Conservation (phyloP, 1,284 basidiomycete species). For the Psilocybe mexicana region DNA sequence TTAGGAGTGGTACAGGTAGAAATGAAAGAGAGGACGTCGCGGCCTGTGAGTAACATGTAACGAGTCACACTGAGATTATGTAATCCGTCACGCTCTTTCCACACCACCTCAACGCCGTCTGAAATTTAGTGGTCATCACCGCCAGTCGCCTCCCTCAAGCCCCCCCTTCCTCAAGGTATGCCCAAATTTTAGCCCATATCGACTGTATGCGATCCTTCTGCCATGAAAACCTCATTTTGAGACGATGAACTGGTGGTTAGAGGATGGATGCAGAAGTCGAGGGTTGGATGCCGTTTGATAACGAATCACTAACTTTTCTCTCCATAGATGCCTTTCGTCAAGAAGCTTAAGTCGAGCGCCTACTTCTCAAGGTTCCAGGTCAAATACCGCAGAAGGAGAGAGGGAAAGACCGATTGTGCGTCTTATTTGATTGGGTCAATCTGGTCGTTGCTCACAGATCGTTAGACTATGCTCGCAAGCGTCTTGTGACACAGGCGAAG, state of each 20-base stretch:
- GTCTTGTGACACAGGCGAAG: constrained; percentile 96
- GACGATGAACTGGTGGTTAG: constrained; percentile 3
- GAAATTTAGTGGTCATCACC: constrained; percentile 30
- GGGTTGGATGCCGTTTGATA: constrained; percentile 36
- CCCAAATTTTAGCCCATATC: constrained; percentile 15
- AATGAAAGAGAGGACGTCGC: background rate
- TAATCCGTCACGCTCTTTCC: constrained; percentile 16
- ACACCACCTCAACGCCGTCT: constrained; percentile 6
- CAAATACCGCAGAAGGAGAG: constrained; percentile 92
- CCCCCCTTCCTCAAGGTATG: constrained; percentile 59
- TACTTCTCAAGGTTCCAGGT: constrained; percentile 99
- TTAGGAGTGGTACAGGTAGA: background rate
- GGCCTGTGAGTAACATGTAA: background rate
- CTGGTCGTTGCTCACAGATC: constrained; percentile 1
- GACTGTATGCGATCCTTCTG: background rate
- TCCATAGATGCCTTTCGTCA: constrained; percentile 83
- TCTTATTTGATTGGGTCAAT: constrained; percentile 16
- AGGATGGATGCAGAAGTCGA: constrained; percentile 32
- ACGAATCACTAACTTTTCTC: constrained; percentile 19
- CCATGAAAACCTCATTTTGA: background rate
- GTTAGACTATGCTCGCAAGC: constrained; percentile 94
- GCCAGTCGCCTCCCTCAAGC: constrained; percentile 36
- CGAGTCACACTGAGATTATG: background rate
- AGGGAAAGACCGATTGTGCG: constrained; percentile 98
- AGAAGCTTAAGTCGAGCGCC: constrained; percentile 85